These are phyloP conservation scores for Corymbia calophylla DNA, from an alignment of 441 rosid genomes.

Conservation along the genomic window DNA sequence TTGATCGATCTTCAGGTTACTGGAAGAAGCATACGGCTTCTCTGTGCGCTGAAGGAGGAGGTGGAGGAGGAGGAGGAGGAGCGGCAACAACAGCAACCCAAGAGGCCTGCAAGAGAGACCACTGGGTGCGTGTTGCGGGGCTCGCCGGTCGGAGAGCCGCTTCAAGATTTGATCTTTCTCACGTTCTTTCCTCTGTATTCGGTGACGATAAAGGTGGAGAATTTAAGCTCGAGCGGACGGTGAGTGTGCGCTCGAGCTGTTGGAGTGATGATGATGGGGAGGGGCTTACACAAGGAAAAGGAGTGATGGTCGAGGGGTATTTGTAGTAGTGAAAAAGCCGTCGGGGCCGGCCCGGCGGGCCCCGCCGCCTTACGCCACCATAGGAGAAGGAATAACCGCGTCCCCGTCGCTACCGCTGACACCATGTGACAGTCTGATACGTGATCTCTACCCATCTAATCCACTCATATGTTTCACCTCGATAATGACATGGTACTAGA, in stretches of 20 bases:
- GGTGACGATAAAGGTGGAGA: neutral
- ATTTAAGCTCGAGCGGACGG: neutral
- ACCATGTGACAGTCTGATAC: neutral
- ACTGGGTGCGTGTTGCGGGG: neutral
- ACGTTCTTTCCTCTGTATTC: neutral
- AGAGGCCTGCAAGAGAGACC: neutral
- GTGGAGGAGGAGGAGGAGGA: neutral
- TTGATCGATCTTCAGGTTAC: neutral
- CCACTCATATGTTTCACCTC: neutral
- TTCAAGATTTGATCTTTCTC: neutral
- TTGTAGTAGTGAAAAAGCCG: neutral
- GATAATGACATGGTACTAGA: neutral
- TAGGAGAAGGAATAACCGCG: neutral
- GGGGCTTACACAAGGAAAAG: neutral
- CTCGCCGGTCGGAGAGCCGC: neutral
- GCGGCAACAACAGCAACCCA: neutral
- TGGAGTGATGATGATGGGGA: neutral
- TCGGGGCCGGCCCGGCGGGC: neutral
- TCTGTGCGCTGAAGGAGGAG: neutral
- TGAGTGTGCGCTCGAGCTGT: neutral
- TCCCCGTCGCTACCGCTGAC: fast-evolving
- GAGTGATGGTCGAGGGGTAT: neutral
- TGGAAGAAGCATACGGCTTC: neutral
- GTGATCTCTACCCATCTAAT: neutral
- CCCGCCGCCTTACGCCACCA: neutral